Conservation (phyloP, 768 basidiomycete genomes). For the Suillus placidus region DNA sequence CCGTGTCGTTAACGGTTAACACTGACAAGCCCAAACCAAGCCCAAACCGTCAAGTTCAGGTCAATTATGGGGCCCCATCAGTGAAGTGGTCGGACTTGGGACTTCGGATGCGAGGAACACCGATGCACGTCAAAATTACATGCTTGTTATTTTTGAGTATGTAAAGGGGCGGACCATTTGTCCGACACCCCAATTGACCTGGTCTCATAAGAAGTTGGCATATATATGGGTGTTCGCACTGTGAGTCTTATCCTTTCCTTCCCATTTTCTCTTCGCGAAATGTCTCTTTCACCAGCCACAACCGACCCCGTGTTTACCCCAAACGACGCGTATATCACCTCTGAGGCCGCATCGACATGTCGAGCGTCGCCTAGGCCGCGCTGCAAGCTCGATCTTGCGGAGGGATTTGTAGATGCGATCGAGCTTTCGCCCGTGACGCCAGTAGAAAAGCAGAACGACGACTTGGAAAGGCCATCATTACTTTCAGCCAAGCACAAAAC, state of each 20-base stretch:
- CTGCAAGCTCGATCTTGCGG: slow-evolving; percentile 10
- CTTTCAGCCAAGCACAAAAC: slow-evolving; percentile 15
- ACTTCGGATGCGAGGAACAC: neutral
- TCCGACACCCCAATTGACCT: neutral
- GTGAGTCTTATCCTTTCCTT: neutral
- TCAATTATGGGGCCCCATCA: neutral
- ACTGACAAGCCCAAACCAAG: neutral
- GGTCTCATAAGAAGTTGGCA: neutral
- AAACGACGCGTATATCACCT: slow-evolving; percentile 9
- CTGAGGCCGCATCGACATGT: slow-evolving; percentile 9
- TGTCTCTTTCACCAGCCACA: slow-evolving; percentile 6
- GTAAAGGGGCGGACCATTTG: slow-evolving; percentile 3
- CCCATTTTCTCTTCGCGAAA: neutral
- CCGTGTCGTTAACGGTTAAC: neutral
- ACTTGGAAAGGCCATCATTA: neutral
- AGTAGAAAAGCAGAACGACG: neutral
- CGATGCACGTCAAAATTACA: slow-evolving; percentile 1
- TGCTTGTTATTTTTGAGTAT: slow-evolving; percentile 6
- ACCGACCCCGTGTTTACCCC: neutral
- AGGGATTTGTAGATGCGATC: neutral
- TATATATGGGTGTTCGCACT: neutral
- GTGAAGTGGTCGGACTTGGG: neutral
- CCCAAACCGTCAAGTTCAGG: neutral
- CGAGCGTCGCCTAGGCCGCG: slow-evolving; percentile 7
- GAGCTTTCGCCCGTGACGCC: slow-evolving; percentile 7